A percentile compares a stretch with the other conserved stretches of the same genome.
Conservation (phyloP, 73 alveolate genomes). For the Paramecium sexaurelia region DNA sequence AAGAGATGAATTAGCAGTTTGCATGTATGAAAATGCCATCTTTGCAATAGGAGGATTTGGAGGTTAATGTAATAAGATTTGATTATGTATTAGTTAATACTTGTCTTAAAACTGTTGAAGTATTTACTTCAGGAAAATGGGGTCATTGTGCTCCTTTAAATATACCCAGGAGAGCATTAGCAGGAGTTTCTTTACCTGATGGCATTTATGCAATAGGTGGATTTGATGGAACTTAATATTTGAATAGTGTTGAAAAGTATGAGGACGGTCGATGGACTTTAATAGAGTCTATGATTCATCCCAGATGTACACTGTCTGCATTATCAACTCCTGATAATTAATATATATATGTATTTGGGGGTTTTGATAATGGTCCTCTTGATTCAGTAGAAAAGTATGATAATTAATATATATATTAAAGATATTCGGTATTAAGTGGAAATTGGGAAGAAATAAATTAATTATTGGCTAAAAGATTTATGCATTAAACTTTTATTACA, state of each 20-base stretch:
- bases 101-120: constrained; percentile 86
- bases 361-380: constrained; percentile 85
- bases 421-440: constrained; percentile 79
- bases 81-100: constrained; percentile 66
- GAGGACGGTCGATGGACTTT: constrained; percentile 77
- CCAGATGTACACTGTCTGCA: constrained; percentile 90
- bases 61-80: constrained; percentile 65
- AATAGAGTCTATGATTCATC: constrained; percentile 75
- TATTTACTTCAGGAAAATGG: constrained; percentile 86
- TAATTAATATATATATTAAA: background rate
- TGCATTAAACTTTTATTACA: constrained; percentile 78
- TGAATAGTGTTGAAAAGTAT: constrained; percentile 83
- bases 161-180: constrained; percentile 88
- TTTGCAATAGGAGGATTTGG: constrained; percentile 92
- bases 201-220: constrained; percentile 97
- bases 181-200: constrained; percentile 94
- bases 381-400: constrained; percentile 86
- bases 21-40: constrained; percentile 77
- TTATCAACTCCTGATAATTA: constrained; percentile 81
- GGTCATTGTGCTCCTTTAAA: constrained; percentile 84
- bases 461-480: constrained; percentile 82
- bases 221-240: constrained; percentile 89
- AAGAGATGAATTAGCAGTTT: constrained; percentile 85
- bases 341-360: constrained; percentile 89
- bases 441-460: constrained; percentile 84